Base-by-base conservation (phyloP, 768 basidiomycete genomes). In the Daedaleopsis sinensis region DNA sequence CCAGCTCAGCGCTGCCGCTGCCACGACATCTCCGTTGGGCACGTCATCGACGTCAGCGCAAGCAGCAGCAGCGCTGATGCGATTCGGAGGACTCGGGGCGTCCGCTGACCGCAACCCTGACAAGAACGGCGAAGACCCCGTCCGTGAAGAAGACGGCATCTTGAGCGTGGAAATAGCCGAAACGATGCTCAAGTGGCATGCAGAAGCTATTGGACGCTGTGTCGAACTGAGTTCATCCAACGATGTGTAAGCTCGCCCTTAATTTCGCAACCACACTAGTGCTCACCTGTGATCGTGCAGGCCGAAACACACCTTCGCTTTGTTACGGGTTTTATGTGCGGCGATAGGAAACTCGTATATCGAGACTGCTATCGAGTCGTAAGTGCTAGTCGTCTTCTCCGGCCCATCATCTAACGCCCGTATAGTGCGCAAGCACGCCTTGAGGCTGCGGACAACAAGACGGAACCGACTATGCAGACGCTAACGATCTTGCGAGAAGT, bases 141-240 rank as follows among this genome's bases (percentile, higher is more conserved):
- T 87, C 7, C 82, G 81, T 43, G 91, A 94, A 55, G 89, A 91
- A 63, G 96, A 98, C 69, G 96, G 96, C 12, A 67, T 86, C 36
- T 76, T 98, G 38, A 88, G 78, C 49, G 76, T 97, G 3, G 85
- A 87, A 43, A 77, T 86, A 11, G 92, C 94, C 1, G 94, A 96
- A 78, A 89, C 83, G 67, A 95, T 98, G 88, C 77, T 98, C 16
- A 93, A 88, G 73, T 98, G 96, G 95, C 97, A 99, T 74, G 96
- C 97, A 2, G 97, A 99, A 72, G 93, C 95, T 5, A 88, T 97
- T 32, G 96, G 97, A 5, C 79, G 97, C 67, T 96, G 94, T 65
- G 92, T 96, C 12, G 97, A 98, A 74, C 78, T 99, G 50, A 95
- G 88, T 69, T 75, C 88, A 12, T 70, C 83, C 9, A 87, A 84